Percentiles rank a stretch among this genome's conserved stretches.
Evolutionary conservation across 768 basidiomycete genomes (phyloP).

Genomic region (Xerocomus spinulosus): DNA sequence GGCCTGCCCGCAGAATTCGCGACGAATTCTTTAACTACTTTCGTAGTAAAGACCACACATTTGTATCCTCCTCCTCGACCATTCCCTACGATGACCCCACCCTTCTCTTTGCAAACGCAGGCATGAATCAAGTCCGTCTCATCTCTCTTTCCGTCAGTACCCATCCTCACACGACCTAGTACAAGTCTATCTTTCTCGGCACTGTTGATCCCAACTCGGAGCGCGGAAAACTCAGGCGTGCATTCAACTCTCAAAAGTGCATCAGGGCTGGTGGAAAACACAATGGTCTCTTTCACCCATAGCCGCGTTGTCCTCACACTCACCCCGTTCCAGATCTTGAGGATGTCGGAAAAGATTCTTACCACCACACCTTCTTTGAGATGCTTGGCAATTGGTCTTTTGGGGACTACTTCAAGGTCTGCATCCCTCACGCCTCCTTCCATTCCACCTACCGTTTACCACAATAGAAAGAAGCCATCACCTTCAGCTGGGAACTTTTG

Average conservation of each 20-base stretch:
- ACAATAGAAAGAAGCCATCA: slow-evolving; percentile 83
- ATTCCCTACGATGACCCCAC: slow-evolving; percentile 98
- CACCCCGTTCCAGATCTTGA: slow-evolving; percentile 68
- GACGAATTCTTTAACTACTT: slow-evolving; percentile 92
- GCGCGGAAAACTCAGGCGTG: slow-evolving; percentile 84
- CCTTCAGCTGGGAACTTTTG: slow-evolving; percentile 91
- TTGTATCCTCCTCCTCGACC: slow-evolving; percentile 85
- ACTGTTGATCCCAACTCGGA: slow-evolving; percentile 95
- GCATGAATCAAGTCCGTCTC: slow-evolving; percentile 80
- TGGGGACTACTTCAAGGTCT: slow-evolving; percentile 98
- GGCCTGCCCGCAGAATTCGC: slow-evolving; percentile 81
- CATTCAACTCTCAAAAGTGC: slow-evolving; percentile 96
- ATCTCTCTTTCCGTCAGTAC: not conserved
- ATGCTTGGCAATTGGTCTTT: slow-evolving; percentile 99
- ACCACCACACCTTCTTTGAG: slow-evolving; percentile 98
- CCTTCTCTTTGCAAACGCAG: slow-evolving; percentile 95
- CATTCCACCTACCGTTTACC: slow-evolving; percentile 3
- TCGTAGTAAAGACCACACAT: slow-evolving; percentile 71
- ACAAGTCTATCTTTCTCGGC: slow-evolving; percentile 96
- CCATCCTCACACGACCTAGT: slow-evolving; percentile 44
- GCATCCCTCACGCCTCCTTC: slow-evolving; percentile 5
- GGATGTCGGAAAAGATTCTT: slow-evolving; percentile 98
- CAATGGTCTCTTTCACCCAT: slow-evolving; percentile 57
- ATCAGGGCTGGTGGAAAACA: slow-evolving; percentile 99
- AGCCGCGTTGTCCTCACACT: not conserved